Base-by-base conservation (phyloP, 2,329 filamentous ascomycete genomes). In the Stagonosporopsis rhizophila region DNA sequence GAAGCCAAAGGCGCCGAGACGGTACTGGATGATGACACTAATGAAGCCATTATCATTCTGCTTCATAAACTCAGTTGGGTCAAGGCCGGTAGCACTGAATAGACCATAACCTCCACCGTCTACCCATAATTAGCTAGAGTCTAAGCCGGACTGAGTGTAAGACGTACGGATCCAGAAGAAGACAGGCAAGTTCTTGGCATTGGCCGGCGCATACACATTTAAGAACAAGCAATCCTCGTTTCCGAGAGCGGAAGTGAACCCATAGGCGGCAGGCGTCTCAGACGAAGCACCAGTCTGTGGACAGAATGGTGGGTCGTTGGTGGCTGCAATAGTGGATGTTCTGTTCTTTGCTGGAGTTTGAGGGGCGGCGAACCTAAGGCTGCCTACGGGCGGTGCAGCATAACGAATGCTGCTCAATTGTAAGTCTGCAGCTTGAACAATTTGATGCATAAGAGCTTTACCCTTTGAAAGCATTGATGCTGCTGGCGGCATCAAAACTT, bases 1-100 rank as follows among this genome's bases (percentile, higher is more conserved):
- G 62, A 89, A 90, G 0, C 87, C 87, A 63, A 83, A 83, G 0
- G 84, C 75, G 0, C 85, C 86, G 6, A 89, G 83, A 6, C 87
- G 81, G 66, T 88, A 88, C 72, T 87, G 86, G 69, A 87, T 86
- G 64, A 83, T 83, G 44, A 87, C 84, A 50, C 84, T 79, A 14
- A 88, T 74, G 44, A 87, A 59, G 69, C 78, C 65, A 23, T 75
- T 75, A 32, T 72, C 70, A 41, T 84, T 85, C n/a, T 77, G 66
- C 25, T 56, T 58, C 64, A 74, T 70, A 44, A 74, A 66, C 32
- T 72, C 67, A 19, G 66, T 70, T 1, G 71, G 68, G 48, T 75
- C 65, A 20, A 73, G 63, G 30, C 67, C 68, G 7, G 60, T 61
- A 11, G 69, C 64, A 32, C 66, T 68, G 56, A 72, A 74, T 5